Evolutionary conservation across 805 yeast species (phyloP).

Genomic region (Zygotorulaspora chibaensis): DNA sequence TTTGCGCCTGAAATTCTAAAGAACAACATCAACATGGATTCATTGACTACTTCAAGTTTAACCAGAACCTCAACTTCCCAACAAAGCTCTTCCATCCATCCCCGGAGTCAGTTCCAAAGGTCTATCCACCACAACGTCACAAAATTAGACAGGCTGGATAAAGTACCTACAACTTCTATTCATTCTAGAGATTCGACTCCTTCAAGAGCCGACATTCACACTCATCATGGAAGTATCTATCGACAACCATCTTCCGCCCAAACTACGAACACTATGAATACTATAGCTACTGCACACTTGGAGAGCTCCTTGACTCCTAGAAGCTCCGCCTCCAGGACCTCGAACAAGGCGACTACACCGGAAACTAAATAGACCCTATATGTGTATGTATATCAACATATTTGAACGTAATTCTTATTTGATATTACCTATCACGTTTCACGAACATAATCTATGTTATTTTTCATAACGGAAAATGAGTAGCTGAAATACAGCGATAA

Average conservation of each 20-base stretch:
- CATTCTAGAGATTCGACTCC: conserved; percentile 7
- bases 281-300: not conserved
- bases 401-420: too few relatives aligned
- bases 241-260: too few relatives aligned
- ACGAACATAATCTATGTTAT: too few relatives aligned
- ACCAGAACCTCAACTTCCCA: conserved; percentile 4
- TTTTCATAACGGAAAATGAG: too few relatives aligned
- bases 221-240: too few relatives aligned
- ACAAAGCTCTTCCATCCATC: conserved; percentile 2
- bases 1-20: conserved; percentile 58
- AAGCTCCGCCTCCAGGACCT: too few relatives aligned
- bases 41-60: not conserved
- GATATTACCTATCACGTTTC: too few relatives aligned
- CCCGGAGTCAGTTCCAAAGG: conserved; percentile 3
- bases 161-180: not conserved
- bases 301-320: too few relatives aligned
- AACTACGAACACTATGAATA: not conserved
- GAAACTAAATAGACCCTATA: too few relatives aligned
- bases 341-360: too few relatives aligned
- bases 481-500: too few relatives aligned
- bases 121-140: conserved; percentile 1
- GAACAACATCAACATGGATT: conserved; percentile 27
- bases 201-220: conserved; percentile 1
- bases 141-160: not conserved
- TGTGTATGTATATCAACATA: too few relatives aligned